These are phyloP conservation scores for Sordaria brevicollis DNA, from an alignment of 495 filamentous ascomycete genomes.

Conservation along the genomic window DNA sequence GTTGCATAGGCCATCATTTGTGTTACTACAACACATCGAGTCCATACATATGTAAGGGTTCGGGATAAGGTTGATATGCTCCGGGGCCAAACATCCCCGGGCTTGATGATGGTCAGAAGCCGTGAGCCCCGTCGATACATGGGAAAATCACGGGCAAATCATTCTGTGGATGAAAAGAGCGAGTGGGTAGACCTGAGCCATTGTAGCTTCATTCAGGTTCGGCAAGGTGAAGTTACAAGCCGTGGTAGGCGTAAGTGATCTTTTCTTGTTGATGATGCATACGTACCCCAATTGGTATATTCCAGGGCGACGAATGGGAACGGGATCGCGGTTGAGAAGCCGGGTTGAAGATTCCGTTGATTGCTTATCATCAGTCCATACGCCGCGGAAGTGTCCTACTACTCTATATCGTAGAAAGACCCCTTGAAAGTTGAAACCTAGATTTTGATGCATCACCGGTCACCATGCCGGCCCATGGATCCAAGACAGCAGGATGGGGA, in stretches of 20 bases:
- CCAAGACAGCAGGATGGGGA: not conserved
- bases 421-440: not conserved
- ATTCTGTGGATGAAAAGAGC: not conserved
- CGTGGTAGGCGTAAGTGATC: not conserved
- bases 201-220: not conserved
- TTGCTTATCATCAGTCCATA: not conserved
- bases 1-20: not conserved
- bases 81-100: not conserved
- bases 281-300: not conserved
- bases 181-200: not conserved
- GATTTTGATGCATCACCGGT: constrained; percentile 1
- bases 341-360: not conserved
- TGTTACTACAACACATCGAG: not conserved
- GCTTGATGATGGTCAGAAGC: not conserved
- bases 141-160: not conserved
- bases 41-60: not conserved
- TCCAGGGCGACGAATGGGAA: constrained; percentile 5
- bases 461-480: not conserved
- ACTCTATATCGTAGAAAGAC: not conserved
- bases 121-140: not conserved
- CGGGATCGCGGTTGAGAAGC: not conserved
- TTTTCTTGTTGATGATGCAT: not conserved
- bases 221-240: not conserved
- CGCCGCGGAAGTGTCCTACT: not conserved
- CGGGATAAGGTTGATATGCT: not conserved